Evolutionary conservation across 2,329 filamentous ascomycete genomes (phyloP).

Genomic region (Ilyonectria mors-panacis): DNA sequence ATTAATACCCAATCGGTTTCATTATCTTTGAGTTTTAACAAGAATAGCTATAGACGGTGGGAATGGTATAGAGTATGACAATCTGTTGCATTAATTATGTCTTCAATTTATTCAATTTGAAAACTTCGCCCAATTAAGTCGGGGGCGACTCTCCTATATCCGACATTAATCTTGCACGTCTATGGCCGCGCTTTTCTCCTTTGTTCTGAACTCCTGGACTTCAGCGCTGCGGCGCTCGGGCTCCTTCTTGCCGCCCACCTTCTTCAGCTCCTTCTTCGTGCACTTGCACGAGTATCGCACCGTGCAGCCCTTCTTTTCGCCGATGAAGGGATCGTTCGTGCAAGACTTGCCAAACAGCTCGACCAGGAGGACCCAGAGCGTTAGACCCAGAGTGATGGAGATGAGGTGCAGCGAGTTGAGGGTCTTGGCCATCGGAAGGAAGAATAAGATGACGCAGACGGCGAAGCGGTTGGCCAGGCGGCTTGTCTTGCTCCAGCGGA

Average conservation of each 20-base stretch:
- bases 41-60: not conserved
- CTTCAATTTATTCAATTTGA: not conserved
- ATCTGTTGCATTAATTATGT: not conserved
- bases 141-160: not conserved
- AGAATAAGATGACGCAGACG: slow-evolving; percentile 67
- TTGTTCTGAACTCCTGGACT: slow-evolving; percentile 39
- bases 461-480: slow-evolving; percentile 66
- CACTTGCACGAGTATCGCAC: slow-evolving; percentile 60
- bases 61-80: not conserved
- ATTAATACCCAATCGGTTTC: slow-evolving; percentile 21
- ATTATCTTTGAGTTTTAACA: not conserved
- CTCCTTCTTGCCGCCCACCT: slow-evolving; percentile 47
- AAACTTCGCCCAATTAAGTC: not conserved
- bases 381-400: slow-evolving; percentile 60
- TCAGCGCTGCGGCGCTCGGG: slow-evolving; percentile 44
- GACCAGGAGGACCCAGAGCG: slow-evolving; percentile 62
- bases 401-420: slow-evolving; percentile 64
- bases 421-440: slow-evolving; percentile 65
- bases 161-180: slow-evolving; percentile 38
- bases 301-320: slow-evolving; percentile 52
- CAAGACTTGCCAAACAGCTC: slow-evolving; percentile 67
- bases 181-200: slow-evolving; percentile 45
- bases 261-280: slow-evolving; percentile 56
- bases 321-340: slow-evolving; percentile 60
- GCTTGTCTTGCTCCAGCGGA: slow-evolving; percentile 65